These are phyloP conservation scores for Diutina mesorugosa DNA, from an alignment of 1,139 yeast genomes.

Conservation along the genomic window DNA sequence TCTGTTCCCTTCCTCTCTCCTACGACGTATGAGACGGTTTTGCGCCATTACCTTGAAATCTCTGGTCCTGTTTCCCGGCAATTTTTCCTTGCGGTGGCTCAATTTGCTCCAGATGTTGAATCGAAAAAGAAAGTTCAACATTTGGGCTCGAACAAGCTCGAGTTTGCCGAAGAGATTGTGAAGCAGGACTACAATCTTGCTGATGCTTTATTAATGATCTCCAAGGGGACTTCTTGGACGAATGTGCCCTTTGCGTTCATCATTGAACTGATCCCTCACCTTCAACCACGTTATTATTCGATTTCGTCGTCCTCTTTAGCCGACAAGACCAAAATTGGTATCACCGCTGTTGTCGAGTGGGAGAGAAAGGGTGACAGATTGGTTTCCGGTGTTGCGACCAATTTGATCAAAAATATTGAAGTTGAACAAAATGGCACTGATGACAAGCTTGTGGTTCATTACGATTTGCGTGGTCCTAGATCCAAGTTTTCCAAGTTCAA, in stretches of 20 bases:
- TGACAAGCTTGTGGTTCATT: constrained; percentile 37
- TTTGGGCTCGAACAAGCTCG: constrained; percentile 56
- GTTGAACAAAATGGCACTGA: constrained; percentile 33
- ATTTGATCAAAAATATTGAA: constrained; percentile 67
- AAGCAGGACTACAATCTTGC: constrained; percentile 57
- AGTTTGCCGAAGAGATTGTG: constrained; percentile 55
- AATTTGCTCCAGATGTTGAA: constrained; percentile 65
- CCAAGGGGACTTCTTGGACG: constrained; percentile 54
- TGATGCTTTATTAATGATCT: constrained; percentile 53
- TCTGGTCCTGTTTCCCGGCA: constrained; percentile 93
- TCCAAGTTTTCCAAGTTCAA: constrained; percentile 38
- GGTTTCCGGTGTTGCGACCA: constrained; percentile 84
- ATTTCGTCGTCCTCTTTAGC: constrained; percentile 82
- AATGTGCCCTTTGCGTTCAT: constrained; percentile 74
- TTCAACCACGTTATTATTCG: constrained; percentile 93
- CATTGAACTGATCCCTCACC: constrained; percentile 65
- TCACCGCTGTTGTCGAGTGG: constrained; percentile 90
- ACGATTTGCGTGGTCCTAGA: constrained; percentile 78
- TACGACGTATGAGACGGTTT: constrained; percentile 75
- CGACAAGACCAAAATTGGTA: constrained; percentile 62
- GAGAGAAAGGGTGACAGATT: constrained; percentile 28
- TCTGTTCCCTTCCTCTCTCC: constrained; percentile 77
- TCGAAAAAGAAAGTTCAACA: constrained; percentile 38
- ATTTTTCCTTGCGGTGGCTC: constrained; percentile 60
- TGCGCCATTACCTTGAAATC: constrained; percentile 82